Conservation (phyloP, 108 stramenopile genomes). For the Fragilaria crotonensis region DNA sequence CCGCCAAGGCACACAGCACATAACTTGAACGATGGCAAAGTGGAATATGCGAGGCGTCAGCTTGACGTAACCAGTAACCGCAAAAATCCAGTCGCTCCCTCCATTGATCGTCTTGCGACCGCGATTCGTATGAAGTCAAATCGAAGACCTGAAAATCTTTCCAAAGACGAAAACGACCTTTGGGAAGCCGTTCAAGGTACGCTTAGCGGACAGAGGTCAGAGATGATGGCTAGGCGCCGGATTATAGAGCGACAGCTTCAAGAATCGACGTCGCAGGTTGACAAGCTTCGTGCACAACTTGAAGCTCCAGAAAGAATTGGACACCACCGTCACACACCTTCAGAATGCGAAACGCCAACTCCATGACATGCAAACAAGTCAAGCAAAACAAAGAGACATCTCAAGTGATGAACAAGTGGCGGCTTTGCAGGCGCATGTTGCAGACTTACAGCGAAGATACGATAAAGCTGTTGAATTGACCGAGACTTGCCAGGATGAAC, state of each 20-base stretch:
- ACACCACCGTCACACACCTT: background rate
- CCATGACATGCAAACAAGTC: background rate
- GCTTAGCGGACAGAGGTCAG: constrained; percentile 9
- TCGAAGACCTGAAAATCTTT: constrained; percentile 16
- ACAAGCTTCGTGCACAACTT: background rate
- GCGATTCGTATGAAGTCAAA: background rate
- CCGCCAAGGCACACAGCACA: background rate
- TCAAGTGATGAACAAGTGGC: constrained; percentile 14
- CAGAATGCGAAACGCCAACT: background rate
- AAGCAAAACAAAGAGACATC: background rate
- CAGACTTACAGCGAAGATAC: constrained; percentile 3
- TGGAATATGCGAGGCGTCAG: too few relatives aligned
- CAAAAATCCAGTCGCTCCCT: background rate
- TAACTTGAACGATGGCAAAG: background rate
- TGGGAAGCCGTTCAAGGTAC: constrained; percentile 33
- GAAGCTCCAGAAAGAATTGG: constrained; percentile 5
- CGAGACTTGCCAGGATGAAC: constrained; percentile 19
- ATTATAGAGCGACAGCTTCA: constrained; percentile 12
- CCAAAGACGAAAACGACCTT: constrained; percentile 22
- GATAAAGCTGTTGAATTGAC: background rate
- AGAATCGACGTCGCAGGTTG: background rate
- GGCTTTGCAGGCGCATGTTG: background rate
- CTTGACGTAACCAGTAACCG: too few relatives aligned
- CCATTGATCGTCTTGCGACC: background rate
- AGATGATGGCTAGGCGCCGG: background rate